Evolutionary conservation across 768 basidiomycete genomes (phyloP).

Genomic region (Leccinum olivaceopallidum): DNA sequence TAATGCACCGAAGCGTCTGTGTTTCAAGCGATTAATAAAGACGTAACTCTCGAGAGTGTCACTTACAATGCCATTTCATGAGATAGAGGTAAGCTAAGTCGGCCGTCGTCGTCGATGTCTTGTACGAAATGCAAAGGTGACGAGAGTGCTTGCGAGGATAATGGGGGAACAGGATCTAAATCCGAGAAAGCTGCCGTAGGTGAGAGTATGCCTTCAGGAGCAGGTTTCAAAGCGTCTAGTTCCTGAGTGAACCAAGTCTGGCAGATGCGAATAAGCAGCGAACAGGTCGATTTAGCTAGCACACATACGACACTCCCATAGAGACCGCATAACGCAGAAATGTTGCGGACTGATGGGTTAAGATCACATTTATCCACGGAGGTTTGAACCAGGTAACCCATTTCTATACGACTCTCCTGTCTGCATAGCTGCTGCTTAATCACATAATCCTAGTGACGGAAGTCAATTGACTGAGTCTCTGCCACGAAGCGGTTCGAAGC

Average conservation of each 20-base stretch:
- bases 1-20: conserved; percentile 88
- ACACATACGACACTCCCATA: conserved; percentile 82
- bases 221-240: conserved; percentile 64
- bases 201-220: conserved; percentile 49
- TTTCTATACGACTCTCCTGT: conserved; percentile 81
- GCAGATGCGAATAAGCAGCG: conserved; percentile 9
- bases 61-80: conserved; percentile 87
- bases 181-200: conserved; percentile 48
- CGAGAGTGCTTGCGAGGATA: conserved; percentile 44
- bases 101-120: conserved; percentile 41
- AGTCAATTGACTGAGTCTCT: conserved; percentile 5
- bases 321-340: conserved; percentile 73
- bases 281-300: neutral
- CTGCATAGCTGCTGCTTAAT: conserved; percentile 59
- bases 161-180: conserved; percentile 47
- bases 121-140: conserved; percentile 46
- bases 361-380: conserved; percentile 63
- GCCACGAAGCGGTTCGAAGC: neutral
- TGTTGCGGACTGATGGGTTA: conserved; percentile 62
- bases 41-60: neutral
- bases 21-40: conserved; percentile 9
- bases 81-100: conserved; percentile 74
- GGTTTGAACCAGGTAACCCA: conserved; percentile 58
- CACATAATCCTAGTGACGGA: conserved; percentile 37
- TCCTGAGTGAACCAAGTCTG: conserved; percentile 87